These are phyloP conservation scores for Suhomyces bolitotheri DNA, from an alignment of 1,139 yeast species.

Conservation along the genomic window DNA sequence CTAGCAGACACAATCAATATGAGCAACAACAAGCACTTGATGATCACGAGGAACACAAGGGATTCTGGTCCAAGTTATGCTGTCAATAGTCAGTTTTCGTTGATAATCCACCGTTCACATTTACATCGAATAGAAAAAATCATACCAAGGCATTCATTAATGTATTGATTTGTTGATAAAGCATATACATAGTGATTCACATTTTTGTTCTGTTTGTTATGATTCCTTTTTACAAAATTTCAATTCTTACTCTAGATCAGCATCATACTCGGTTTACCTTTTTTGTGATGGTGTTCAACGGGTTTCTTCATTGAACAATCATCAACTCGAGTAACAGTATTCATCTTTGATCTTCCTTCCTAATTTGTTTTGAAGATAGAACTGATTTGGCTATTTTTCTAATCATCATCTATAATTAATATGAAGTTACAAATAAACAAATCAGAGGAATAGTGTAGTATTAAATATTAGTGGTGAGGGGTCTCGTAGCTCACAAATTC, in stretches of 20 bases:
- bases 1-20: constrained; percentile 34
- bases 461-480: background rate
- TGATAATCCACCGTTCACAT: background rate
- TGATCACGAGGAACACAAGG: constrained; percentile 39
- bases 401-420: constrained; percentile 4
- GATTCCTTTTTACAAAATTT: constrained; percentile 7
- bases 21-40: constrained; percentile 41
- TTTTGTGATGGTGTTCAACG: too few species aligned
- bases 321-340: too few species aligned
- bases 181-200: constrained; percentile 6
- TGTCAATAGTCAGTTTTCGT: constrained; percentile 31
- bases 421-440: constrained; percentile 8
- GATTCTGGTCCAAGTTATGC: constrained; percentile 49
- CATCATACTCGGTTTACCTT: constrained; percentile 5
- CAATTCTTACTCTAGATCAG: constrained; percentile 10
- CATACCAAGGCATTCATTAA: constrained; percentile 3
- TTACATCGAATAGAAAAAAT: constrained; percentile 4
- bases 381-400: constrained; percentile 10
- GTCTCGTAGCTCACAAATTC: background rate
- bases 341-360: constrained; percentile 5
- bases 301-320: too few species aligned
- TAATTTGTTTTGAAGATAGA: constrained; percentile 10
- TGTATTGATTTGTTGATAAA: constrained; percentile 6
- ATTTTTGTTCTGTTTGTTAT: constrained; percentile 7
- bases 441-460: constrained; percentile 1